phyloP scores from a whole-genome alignment of 164 flowering plant genomes.

The Magnolia changhungtana region DNA sequence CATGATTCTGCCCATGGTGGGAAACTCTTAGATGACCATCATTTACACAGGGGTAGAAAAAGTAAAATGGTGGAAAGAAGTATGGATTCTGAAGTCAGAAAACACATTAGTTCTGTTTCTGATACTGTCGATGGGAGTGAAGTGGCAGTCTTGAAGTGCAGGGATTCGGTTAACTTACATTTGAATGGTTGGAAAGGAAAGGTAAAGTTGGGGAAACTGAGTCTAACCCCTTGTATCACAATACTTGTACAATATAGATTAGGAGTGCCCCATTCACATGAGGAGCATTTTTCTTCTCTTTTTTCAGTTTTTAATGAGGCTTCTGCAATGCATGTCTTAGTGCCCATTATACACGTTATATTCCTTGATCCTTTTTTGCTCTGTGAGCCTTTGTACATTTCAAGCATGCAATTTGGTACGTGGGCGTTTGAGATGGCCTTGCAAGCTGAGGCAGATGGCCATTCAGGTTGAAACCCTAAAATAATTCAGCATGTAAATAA shows the following conservation, averaged over 20 bases:
- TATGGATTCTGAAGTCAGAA: conserved; percentile 10
- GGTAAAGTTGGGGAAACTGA: conserved; percentile 55
- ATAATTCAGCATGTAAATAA: conserved; percentile 8
- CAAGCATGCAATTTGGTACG: conserved; percentile 6
- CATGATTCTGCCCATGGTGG: conserved; percentile 17
- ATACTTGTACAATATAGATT: conserved; percentile 26
- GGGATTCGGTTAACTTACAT: conserved; percentile 40
- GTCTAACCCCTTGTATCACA: conserved; percentile 29
- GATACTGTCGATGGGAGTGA: conserved; percentile 17
- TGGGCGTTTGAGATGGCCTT: conserved; percentile 9
- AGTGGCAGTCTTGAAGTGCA: conserved; percentile 32
- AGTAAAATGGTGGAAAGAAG: conserved; percentile 21
- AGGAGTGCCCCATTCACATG: conserved; percentile 15
- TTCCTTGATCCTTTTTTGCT: conserved; percentile 6
- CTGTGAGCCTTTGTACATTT: conserved; percentile 5
- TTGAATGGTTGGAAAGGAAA: conserved; percentile 48
- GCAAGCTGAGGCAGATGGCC: conserved; percentile 7
- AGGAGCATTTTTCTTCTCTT: conserved; percentile 24
- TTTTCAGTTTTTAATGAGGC: conserved; percentile 18
- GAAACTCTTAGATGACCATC: conserved; percentile 17
- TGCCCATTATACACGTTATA: conserved; percentile 2
- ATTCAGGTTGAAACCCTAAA: no score
- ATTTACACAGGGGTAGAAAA: conserved; percentile 12
- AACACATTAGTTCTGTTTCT: conserved; percentile 16
- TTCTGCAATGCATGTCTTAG: conserved; percentile 19